Evolutionary conservation across 139 green algal species (phyloP).

Genomic region (Ettlia oleoabundans): DNA sequence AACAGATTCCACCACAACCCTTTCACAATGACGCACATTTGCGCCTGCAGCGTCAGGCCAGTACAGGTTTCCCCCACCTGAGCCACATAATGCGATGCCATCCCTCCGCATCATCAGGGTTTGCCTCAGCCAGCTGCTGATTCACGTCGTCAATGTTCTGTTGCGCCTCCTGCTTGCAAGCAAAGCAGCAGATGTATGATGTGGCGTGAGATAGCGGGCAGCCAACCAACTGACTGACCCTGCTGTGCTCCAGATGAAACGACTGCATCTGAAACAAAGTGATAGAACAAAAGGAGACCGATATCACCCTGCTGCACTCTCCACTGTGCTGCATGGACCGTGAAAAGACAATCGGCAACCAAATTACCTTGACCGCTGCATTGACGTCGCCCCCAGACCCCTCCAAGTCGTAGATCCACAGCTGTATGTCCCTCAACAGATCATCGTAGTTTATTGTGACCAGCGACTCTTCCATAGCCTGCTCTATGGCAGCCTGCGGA

Average conservation of each 20-base stretch:
- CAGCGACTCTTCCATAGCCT: slow-evolving; percentile 27
- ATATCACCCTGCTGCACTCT: too few relatives aligned
- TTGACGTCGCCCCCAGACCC: slow-evolving; percentile 15
- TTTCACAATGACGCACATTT: too few relatives aligned
- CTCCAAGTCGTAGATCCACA: slow-evolving; percentile 43
- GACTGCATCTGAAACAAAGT: too few relatives aligned
- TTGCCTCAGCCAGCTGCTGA: background rate
- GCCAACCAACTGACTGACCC: background rate
- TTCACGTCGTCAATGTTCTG: background rate
- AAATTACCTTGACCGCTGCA: background rate
- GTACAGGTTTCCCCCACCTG: too few relatives aligned
- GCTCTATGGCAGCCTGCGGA: slow-evolving; percentile 19
- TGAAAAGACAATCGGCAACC: too few relatives aligned
- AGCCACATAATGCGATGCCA: slow-evolving; percentile 25
- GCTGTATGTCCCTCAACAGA: slow-evolving; percentile 47
- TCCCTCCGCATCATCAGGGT: slow-evolving; percentile 12
- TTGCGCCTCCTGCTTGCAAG: slow-evolving; percentile 21
- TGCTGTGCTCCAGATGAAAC: too few relatives aligned
- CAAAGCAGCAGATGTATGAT: background rate
- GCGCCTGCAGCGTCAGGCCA: too few relatives aligned
- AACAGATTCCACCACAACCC: too few relatives aligned
- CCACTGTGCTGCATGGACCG: too few relatives aligned
- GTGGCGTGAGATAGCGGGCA: too few relatives aligned
- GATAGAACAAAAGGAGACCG: too few relatives aligned
- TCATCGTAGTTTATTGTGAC: slow-evolving; percentile 40